Conservation (phyloP, 2,329 filamentous ascomycete species). For the Ophiostoma himal-ulmi region DNA sequence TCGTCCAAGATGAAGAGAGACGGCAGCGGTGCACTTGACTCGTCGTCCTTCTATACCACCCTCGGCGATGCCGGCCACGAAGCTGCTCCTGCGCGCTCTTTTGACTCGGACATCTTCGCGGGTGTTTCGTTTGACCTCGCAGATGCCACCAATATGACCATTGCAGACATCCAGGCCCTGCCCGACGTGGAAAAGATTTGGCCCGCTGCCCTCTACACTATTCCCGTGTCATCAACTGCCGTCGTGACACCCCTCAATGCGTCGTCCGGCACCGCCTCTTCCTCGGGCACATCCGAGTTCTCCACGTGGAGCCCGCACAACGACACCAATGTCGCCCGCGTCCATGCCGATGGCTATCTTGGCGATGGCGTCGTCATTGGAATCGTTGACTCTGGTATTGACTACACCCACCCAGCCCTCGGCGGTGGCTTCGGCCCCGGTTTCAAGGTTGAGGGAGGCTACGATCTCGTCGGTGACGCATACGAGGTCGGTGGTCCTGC, state of each 20-base stretch:
- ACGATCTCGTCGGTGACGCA: constrained; percentile 23
- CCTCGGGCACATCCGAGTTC: not conserved
- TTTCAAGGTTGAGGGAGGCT: constrained; percentile 23
- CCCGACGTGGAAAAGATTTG: not conserved
- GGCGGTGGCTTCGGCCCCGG: constrained; percentile 24
- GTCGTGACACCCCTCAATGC: not conserved
- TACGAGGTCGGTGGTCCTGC: not conserved
- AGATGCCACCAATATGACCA: not conserved
- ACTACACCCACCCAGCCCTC: constrained; percentile 22
- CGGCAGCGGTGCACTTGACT: constrained; percentile 10
- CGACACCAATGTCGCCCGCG: constrained; percentile 17
- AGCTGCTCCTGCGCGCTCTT: constrained; percentile 15
- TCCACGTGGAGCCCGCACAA: constrained; percentile 15
- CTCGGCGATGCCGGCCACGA: constrained; percentile 18
- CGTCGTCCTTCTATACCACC: constrained; percentile 18
- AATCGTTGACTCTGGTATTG: constrained; percentile 21
- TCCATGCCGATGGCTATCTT: constrained; percentile 22
- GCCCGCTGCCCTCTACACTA: not conserved
- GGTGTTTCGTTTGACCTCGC: constrained; percentile 25
- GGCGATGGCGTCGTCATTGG: constrained; percentile 21
- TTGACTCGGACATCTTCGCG: constrained; percentile 23
- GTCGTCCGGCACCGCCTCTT: not conserved
- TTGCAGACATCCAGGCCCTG: not conserved
- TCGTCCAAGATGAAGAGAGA: constrained; percentile 17
- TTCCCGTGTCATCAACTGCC: not conserved